phyloP scores from a whole-genome alignment of 257 asterid species.

The Solanum lignicaule region DNA sequence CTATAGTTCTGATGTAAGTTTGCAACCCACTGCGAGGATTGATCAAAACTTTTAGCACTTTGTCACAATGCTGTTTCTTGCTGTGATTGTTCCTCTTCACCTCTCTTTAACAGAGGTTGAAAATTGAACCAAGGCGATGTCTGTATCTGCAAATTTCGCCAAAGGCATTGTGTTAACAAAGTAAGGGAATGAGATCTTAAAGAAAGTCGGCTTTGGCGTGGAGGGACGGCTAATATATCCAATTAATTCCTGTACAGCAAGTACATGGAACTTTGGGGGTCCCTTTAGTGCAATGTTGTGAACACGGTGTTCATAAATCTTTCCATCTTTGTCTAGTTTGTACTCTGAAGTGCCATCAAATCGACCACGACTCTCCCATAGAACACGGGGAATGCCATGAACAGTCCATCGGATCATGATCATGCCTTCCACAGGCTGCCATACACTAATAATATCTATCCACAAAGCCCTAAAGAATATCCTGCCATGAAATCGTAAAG shows the following conservation, averaged over 20 bases:
- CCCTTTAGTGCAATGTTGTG: constrained; percentile 79
- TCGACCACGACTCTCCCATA: constrained; percentile 77
- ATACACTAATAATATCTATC: constrained; percentile 56
- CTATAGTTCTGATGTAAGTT: not conserved
- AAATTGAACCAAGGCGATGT: constrained; percentile 30
- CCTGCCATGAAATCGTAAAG: constrained; percentile 74
- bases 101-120: constrained; percentile 10
- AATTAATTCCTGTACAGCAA: constrained; percentile 58
- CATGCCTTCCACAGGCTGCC: constrained; percentile 77
- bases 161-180: constrained; percentile 10
- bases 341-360: constrained; percentile 98
- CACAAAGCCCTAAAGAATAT: constrained; percentile 72
- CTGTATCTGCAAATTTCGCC: constrained; percentile 25
- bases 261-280: constrained; percentile 64
- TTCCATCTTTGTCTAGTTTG: constrained; percentile 89
- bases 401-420: constrained; percentile 91
- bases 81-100: constrained; percentile 21
- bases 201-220: constrained; percentile 83
- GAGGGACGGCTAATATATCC: constrained; percentile 59
- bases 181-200: constrained; percentile 43
- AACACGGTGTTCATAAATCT: constrained; percentile 87
- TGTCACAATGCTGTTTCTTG: not conserved
- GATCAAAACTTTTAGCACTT: not conserved
- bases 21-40: not conserved
- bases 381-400: constrained; percentile 80